These are phyloP conservation scores for Corymbia citriodora DNA, from an alignment of 441 rosid species.

Conservation along the genomic window DNA sequence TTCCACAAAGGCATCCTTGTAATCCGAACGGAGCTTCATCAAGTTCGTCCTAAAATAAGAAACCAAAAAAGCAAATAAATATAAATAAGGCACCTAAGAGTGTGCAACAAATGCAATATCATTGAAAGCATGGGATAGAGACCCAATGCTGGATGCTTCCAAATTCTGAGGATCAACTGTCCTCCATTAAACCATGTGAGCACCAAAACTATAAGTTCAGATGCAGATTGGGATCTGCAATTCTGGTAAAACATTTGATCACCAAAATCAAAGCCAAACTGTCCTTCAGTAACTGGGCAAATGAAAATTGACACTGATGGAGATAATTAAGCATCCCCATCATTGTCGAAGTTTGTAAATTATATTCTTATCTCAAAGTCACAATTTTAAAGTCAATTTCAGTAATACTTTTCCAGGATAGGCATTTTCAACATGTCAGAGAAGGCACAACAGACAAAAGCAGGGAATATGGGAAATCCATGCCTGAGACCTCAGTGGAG, in stretches of 20 bases:
- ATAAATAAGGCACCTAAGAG: not conserved
- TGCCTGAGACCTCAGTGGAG: not conserved
- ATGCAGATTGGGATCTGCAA: not conserved
- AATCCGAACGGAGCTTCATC: slow-evolving; percentile 96
- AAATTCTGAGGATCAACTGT: not conserved
- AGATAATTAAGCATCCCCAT: not conserved
- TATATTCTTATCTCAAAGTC: not conserved
- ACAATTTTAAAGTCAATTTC: not conserved
- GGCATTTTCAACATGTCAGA: not conserved
- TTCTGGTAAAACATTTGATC: not conserved
- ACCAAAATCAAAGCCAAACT: not conserved
- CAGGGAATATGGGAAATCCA: not conserved
- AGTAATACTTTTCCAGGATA: not conserved
- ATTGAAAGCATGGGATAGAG: not conserved
- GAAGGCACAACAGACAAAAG: not conserved
- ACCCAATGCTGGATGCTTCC: not conserved
- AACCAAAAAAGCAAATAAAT: not conserved
- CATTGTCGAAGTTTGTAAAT: not conserved
- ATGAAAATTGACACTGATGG: not conserved
- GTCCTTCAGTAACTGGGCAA: not conserved
- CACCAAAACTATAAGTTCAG: not conserved
- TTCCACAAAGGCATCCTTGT: slow-evolving; percentile 90
- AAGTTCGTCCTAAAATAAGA: slow-evolving; percentile 68
- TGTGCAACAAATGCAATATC: not conserved
- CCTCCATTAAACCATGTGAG: not conserved